Base-by-base conservation (phyloP, 192 early-diverging fungal species). In the Entophlyctis helioformis region DNA sequence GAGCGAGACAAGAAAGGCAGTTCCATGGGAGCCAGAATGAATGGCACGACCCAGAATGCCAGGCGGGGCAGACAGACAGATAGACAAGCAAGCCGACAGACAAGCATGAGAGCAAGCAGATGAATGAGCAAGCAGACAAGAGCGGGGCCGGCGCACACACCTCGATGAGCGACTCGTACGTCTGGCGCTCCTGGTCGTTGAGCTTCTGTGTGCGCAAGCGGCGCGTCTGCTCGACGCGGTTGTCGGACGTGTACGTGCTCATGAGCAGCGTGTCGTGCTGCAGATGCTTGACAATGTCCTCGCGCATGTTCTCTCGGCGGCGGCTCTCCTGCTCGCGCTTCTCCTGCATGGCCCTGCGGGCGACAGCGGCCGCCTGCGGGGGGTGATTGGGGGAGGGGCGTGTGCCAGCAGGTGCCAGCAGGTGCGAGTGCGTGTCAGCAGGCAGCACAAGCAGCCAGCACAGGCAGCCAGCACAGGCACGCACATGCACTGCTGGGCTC, bases 251-350 rank as follows among this genome's bases (percentile, higher is more conserved):
- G 1, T 70, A 44, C 20, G 61, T 63, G 28, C 48, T 55, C 20
- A 46, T 38, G 18, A 67, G 52, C 8, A 74, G 50, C 4, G 39
- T 53, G 44, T 74, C 71, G 9, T 63, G 12, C 28, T 66, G 40
- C 6, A 74, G 55, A 33, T 62, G 40, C 41, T 61, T 62, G 27
- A 70, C 36, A 15, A 74, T 55, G 46, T 69, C 67, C 36, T 66
- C 61, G 12, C 65, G 63, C 10, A 42, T 48, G 34, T 66, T 60
- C 34, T 70, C 60, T 22, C 56, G 44, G 16, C 53, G 54, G 18
- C 67, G 63, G 5, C 54, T 28, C 8, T 64, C 63, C 29, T 67
- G 59, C 34, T 64, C 64, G 31, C 62, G 48, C 42, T 64, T 59
- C 39, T 62, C 60, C 18, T 49, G 31, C 25, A 40, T 45, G 5